Evolutionary conservation across 257 asterid genomes (phyloP).

Genomic region (Euphrasia confusa): DNA sequence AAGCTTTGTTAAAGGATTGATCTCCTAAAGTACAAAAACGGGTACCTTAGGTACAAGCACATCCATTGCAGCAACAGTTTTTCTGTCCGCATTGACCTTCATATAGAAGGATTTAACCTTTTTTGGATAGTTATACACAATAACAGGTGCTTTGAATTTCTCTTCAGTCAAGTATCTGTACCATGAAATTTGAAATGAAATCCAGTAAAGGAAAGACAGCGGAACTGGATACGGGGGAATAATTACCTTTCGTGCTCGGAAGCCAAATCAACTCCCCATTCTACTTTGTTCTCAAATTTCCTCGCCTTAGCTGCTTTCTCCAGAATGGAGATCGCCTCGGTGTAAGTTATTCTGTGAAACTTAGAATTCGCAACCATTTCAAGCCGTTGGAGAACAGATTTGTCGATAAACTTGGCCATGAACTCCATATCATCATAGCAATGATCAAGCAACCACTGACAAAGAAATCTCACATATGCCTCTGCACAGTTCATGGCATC

Average conservation of each 20-base stretch:
- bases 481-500: constrained; percentile 99
- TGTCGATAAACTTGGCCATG: constrained; percentile 57
- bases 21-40: neutral
- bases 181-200: constrained; percentile 4
- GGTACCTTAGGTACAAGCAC: constrained; percentile 94
- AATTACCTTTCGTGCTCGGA: constrained; percentile 92
- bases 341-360: constrained; percentile 69
- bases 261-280: constrained; percentile 96
- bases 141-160: constrained; percentile 79
- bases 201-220: neutral
- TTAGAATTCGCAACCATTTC: constrained; percentile 71
- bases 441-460: constrained; percentile 88
- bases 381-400: constrained; percentile 64
- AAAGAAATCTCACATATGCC: constrained; percentile 80
- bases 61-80: constrained; percentile 99
- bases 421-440: constrained; percentile 92
- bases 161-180: constrained; percentile 88
- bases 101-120: constrained; percentile 87
- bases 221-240: neutral
- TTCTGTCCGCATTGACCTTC: constrained; percentile 89
- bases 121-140: constrained; percentile 94
- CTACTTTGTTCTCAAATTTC: constrained; percentile 87
- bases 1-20: no score
- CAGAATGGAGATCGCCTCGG: constrained; percentile 76
- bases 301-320: constrained; percentile 63